A percentile compares a stretch with the other conserved stretches of the same genome.
Evolutionary conservation across 768 basidiomycete species (phyloP).

Genomic region (Pisolithus albus): DNA sequence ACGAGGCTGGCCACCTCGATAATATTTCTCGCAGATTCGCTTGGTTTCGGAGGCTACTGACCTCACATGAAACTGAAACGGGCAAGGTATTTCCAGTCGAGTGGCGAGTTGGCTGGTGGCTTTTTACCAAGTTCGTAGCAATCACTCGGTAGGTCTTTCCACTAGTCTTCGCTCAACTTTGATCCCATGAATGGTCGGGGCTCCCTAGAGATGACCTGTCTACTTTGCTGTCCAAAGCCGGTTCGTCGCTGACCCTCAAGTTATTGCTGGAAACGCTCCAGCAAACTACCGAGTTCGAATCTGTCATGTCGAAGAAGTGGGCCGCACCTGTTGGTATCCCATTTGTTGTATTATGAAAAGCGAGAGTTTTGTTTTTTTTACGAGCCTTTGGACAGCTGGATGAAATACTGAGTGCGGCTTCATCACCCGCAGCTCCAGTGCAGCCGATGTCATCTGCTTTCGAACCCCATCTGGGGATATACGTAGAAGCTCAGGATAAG

Average conservation of each 20-base stretch:
- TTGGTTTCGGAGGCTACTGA: conserved; percentile 86
- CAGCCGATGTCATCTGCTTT: conserved; percentile 84
- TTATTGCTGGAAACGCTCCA: conserved; percentile 81
- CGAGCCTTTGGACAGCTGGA: conserved; percentile 39
- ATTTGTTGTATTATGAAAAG: conserved; percentile 6
- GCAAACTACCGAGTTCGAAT: conserved; percentile 83
- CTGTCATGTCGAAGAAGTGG: conserved; percentile 75
- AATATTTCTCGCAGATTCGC: conserved; percentile 90
- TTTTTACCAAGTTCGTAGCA: conserved; percentile 82
- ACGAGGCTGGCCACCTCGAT: conserved; percentile 95
- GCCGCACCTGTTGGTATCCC: conserved; percentile 51
- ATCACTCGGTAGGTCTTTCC: conserved; percentile 66
- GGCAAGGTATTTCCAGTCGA: conserved; percentile 74
- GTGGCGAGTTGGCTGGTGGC: conserved; percentile 81
- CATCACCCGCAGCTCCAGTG: conserved; percentile 42
- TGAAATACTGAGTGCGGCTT: conserved; percentile 53
- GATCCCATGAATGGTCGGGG: background rate
- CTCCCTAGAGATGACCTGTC: conserved; percentile 71
- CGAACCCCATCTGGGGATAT: conserved; percentile 87
- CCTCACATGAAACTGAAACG: conserved; percentile 82
- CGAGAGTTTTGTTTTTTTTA: background rate
- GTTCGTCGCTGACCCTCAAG: conserved; percentile 65
- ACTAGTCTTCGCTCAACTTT: background rate
- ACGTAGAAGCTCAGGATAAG: conserved; percentile 96
- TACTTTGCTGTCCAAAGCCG: conserved; percentile 71